Evolutionary conservation across 2,329 filamentous ascomycete species (phyloP).

Genomic region (Scedosporium apiospermum): DNA sequence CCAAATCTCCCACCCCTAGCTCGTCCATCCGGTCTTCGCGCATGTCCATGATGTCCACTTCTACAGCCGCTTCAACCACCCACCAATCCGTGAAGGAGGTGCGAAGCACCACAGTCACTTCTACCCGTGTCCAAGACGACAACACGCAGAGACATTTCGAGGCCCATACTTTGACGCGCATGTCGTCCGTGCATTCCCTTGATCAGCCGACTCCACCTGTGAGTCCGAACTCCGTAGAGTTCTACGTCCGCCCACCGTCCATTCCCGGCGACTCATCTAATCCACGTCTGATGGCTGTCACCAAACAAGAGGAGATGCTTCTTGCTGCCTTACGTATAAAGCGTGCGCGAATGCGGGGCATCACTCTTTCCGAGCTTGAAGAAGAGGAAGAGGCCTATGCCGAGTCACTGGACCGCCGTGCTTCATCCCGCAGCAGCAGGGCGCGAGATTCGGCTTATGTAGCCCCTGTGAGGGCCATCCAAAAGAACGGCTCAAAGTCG

Average conservation of each 20-base stretch:
- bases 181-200: conserved; percentile 11
- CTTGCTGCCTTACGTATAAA: conserved; percentile 47
- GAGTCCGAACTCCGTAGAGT: conserved; percentile 42
- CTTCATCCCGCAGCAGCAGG: not conserved
- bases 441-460: not conserved
- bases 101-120: conserved; percentile 26
- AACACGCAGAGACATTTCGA: conserved; percentile 4
- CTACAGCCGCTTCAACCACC: conserved; percentile 17
- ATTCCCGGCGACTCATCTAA: conserved; percentile 22
- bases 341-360: conserved; percentile 45
- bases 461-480: conserved; percentile 6
- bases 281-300: conserved; percentile 46
- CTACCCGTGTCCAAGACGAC: conserved; percentile 14
- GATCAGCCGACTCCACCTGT: conserved; percentile 39
- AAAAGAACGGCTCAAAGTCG: conserved; percentile 4
- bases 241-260: conserved; percentile 29
- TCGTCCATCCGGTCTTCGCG: conserved; percentile 17
- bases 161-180: conserved; percentile 5
- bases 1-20: conserved; percentile 7
- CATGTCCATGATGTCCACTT: conserved; percentile 22
- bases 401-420: not conserved
- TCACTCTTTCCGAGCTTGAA: conserved; percentile 31
- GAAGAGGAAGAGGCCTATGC: conserved; percentile 16
- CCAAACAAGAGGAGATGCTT: conserved; percentile 48
- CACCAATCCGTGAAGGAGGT: conserved; percentile 25